A percentile compares a stretch with the other conserved stretches of the same genome.
phyloP scores from a whole-genome alignment of 176 grass and related monocot genomes.

The Triticum aestivum region DNA sequence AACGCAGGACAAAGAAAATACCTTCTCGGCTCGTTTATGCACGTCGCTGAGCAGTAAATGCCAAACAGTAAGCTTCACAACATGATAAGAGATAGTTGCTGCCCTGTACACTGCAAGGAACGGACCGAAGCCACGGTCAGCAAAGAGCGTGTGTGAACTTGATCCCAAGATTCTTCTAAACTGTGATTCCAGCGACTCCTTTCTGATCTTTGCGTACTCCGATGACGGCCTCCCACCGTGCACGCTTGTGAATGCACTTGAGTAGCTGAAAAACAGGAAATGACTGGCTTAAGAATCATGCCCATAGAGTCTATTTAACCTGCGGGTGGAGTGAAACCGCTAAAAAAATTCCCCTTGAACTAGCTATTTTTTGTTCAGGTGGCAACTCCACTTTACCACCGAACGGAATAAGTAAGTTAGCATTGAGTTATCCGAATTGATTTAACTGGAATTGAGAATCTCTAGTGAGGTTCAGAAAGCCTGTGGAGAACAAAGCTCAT shows the following conservation, averaged over 20 bases:
- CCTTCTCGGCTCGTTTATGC: constrained; percentile 72
- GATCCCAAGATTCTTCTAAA: constrained; percentile 77
- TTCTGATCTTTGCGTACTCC: constrained; percentile 90
- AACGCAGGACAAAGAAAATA: constrained; percentile 4
- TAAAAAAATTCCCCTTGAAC: neutral
- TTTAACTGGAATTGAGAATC: neutral
- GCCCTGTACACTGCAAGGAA: constrained; percentile 88
- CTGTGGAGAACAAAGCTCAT: too few relatives aligned
- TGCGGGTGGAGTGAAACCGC: neutral
- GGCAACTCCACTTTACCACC: neutral
- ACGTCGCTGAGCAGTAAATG: constrained; percentile 67
- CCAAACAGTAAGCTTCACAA: constrained; percentile 84
- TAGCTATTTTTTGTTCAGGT: neutral
- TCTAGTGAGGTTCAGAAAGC: neutral
- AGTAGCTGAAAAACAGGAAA: constrained; percentile 44
- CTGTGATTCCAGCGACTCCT: constrained; percentile 74
- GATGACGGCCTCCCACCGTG: constrained; percentile 79
- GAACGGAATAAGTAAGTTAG: neutral
- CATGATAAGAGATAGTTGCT: constrained; percentile 79
- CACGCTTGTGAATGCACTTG: constrained; percentile 75
- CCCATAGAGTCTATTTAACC: neutral
- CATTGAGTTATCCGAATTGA: neutral
- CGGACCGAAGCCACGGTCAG: constrained; percentile 68
- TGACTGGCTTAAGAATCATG: neutral
- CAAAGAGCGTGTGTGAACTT: constrained; percentile 66